Base-by-base conservation (phyloP, 2,329 filamentous ascomycete species). In the Xylaria hypoxylon region DNA sequence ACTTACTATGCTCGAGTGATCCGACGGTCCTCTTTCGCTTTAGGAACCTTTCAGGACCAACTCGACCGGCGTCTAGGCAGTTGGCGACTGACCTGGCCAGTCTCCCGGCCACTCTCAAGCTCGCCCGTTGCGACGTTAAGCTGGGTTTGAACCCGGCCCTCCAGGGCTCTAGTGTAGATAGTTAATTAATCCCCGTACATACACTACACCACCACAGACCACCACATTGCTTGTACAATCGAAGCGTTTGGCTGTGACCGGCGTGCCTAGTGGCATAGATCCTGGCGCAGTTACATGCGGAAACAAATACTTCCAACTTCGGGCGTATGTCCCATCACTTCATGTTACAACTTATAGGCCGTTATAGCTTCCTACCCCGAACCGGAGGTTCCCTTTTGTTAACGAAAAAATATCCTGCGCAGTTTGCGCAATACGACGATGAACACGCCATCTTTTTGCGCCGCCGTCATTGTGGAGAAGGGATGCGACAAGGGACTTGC, bases 81-180 rank as follows among this genome's bases (percentile, higher is more conserved):
- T 55, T 45, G 24, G 56, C 53, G 55, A 59, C 53, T 66, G 64
- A 51, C 56, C 57, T 56, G 33, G 61, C 40, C 53, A 40, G 33
- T 26, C 47, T 51, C 56, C 57, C 52, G 33, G 61, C 40, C 53
- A 40, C 40, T 26, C 47, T 51, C 48, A 59, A 52, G 45, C 57
- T 70, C 67, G 69, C 64, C 71, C 69, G 66, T 69, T 73, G 69
- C 71, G 69, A 73, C 71, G 52, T 68, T 62, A 64, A 67, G 51
- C 66, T 62, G 51, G 51, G 17, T 44, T 24, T 42, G 52, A 40
- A 31, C 58, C 63, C 10, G 47, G 31, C 55, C 55, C 47, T 38
- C 42, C 42, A 59, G 61, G 50, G 53, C 28, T 53, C 58, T 58
- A 45, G 33, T 35, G 22, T 58, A 53, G 38, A 64, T 62, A 55